Conservation (phyloP, 108 stramenopile genomes). For the Cyclotella atomus region DNA sequence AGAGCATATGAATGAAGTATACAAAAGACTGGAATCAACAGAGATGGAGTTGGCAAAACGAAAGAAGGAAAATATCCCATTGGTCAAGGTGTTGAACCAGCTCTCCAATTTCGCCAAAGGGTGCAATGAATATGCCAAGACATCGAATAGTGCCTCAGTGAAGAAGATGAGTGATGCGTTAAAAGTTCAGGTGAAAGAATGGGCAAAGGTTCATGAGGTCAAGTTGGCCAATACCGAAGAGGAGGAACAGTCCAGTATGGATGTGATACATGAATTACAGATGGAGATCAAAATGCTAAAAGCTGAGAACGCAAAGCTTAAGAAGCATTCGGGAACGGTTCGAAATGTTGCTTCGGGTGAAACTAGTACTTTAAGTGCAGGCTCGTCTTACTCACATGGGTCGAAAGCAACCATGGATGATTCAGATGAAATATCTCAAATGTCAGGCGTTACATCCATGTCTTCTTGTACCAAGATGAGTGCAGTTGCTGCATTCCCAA, state of each 20-base stretch:
- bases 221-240: constrained; percentile 5
- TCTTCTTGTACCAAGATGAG: constrained; percentile 6
- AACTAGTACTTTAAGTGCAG: neutral
- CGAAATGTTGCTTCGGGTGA: neutral
- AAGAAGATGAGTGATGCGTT: constrained; percentile 53
- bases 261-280: constrained; percentile 41
- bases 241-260: constrained; percentile 26
- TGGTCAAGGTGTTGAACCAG: constrained; percentile 17
- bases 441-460: constrained; percentile 27
- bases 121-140: constrained; percentile 24
- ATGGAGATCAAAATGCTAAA: constrained; percentile 29
- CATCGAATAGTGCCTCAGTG: constrained; percentile 25
- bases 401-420: neutral
- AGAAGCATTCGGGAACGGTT: neutral
- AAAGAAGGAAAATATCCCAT: constrained; percentile 2
- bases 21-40: neutral
- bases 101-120: constrained; percentile 36
- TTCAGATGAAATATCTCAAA: constrained; percentile 33
- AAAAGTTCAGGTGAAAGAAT: constrained; percentile 39
- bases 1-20: neutral
- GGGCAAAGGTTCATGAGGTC: constrained; percentile 20
- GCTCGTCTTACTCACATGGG: neutral
- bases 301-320: constrained; percentile 24
- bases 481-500: neutral
- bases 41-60: neutral